Conservation (phyloP, 2,329 filamentous ascomycete genomes). For the Arthrocladium fulminans region DNA sequence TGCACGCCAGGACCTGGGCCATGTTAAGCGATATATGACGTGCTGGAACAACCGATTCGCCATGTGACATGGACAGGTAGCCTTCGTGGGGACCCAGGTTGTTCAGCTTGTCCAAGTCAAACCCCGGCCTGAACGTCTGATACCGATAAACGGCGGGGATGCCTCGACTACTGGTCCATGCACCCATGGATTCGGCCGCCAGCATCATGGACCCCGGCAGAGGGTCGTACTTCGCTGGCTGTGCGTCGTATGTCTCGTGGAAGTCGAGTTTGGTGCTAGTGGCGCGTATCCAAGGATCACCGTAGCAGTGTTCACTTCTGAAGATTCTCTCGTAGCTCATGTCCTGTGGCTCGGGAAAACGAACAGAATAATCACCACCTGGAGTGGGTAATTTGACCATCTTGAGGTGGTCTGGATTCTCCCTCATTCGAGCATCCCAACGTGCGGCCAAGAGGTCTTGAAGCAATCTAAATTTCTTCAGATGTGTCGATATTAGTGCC, state of each 20-base stretch:
- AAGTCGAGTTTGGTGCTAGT: constrained; percentile 22
- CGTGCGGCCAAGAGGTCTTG: constrained; percentile 33
- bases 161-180: constrained; percentile 44
- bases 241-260: constrained; percentile 31
- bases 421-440: constrained; percentile 28
- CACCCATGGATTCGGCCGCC: constrained; percentile 42
- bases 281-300: constrained; percentile 11
- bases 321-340: constrained; percentile 22
- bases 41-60: constrained; percentile 35
- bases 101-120: constrained; percentile 31
- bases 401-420: constrained; percentile 25
- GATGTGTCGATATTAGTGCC: constrained; percentile 14
- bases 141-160: constrained; percentile 46
- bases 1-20: constrained; percentile 48
- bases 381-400: constrained; percentile 27
- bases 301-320: constrained; percentile 7
- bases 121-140: constrained; percentile 26
- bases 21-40: constrained; percentile 45
- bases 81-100: constrained; percentile 26
- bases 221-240: constrained; percentile 30
- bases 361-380: not conserved
- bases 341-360: constrained; percentile 15
- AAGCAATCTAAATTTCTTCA: constrained; percentile 29
- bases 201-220: constrained; percentile 43
- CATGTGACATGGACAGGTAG: constrained; percentile 24